Conservation (phyloP, 202 grass and related monocot species). For the Bolboschoenoplectus hybrid region DNA sequence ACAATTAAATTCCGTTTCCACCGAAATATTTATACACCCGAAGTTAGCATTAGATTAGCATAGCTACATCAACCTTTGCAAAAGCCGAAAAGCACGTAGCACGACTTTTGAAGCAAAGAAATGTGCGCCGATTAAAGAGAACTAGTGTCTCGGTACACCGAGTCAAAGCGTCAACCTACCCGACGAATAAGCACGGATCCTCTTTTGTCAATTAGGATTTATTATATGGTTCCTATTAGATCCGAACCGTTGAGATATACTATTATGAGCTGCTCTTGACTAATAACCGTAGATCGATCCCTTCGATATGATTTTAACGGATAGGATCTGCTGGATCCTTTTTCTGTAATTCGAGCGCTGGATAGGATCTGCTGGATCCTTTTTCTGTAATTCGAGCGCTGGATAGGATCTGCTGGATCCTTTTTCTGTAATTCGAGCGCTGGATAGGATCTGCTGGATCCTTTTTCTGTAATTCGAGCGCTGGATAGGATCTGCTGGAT, state of each 20-base stretch:
- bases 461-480: too few species aligned
- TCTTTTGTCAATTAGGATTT: not conserved
- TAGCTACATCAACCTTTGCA: not conserved
- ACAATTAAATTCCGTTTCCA: not conserved
- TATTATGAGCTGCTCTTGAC: not conserved
- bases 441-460: too few species aligned
- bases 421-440: too few species aligned
- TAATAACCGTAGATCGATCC: not conserved
- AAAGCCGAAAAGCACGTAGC: not conserved
- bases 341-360: not conserved
- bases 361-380: not conserved
- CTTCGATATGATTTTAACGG: not conserved
- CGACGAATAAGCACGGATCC: not conserved
- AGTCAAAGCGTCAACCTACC: not conserved
- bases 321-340: not conserved
- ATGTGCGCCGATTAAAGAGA: constrained; percentile 1
- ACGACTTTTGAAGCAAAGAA: constrained; percentile 6
- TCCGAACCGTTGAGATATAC: not conserved
- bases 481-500: too few species aligned
- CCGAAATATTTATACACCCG: not conserved
- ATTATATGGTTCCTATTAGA: not conserved
- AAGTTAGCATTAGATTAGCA: not conserved
- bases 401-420: too few species aligned
- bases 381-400: too few species aligned
- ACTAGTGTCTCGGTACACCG: not conserved